Evolutionary conservation across 495 filamentous ascomycete species (phyloP).

Genomic region (Tuber indicum): DNA sequence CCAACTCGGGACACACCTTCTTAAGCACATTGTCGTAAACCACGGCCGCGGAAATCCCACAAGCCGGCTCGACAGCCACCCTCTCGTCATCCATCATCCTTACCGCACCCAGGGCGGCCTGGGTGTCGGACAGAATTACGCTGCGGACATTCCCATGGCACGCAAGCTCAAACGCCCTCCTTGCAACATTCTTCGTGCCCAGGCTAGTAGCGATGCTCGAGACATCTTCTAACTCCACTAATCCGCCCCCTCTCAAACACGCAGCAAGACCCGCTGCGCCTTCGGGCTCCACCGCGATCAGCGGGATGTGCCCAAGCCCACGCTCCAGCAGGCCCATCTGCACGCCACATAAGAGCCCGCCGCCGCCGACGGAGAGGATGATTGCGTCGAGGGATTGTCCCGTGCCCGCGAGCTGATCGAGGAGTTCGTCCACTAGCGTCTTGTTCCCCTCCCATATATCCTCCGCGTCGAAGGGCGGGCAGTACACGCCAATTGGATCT

Average conservation of each 20-base stretch:
- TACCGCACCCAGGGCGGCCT: conserved; percentile 70
- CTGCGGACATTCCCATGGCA: conserved; percentile 50
- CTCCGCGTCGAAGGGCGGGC: conserved; percentile 82
- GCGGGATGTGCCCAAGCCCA: conserved; percentile 41
- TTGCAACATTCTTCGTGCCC: conserved; percentile 66
- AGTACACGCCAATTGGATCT: conserved; percentile 60
- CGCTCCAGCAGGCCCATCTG: conserved; percentile 61
- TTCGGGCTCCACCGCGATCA: conserved; percentile 74
- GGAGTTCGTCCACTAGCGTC: conserved; percentile 68
- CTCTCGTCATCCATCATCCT: conserved; percentile 75
- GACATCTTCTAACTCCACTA: conserved; percentile 65
- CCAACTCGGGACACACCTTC: conserved; percentile 54
- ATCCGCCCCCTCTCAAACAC: conserved; percentile 53
- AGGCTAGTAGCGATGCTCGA: conserved; percentile 75
- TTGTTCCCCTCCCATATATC: conserved; percentile 76
- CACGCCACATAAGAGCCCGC: conserved; percentile 75
- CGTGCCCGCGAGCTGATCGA: conserved; percentile 39
- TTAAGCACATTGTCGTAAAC: conserved; percentile 61
- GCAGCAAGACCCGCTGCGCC: conserved; percentile 68
- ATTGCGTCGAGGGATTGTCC: conserved; percentile 53
- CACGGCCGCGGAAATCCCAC: conserved; percentile 68
- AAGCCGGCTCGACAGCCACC: conserved; percentile 72
- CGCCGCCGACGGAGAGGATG: conserved; percentile 81
- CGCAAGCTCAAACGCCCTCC: conserved; percentile 62
- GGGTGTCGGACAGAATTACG: conserved; percentile 66